Conservation (phyloP, 495 filamentous ascomycete species). For the Penicillium turbatum region DNA sequence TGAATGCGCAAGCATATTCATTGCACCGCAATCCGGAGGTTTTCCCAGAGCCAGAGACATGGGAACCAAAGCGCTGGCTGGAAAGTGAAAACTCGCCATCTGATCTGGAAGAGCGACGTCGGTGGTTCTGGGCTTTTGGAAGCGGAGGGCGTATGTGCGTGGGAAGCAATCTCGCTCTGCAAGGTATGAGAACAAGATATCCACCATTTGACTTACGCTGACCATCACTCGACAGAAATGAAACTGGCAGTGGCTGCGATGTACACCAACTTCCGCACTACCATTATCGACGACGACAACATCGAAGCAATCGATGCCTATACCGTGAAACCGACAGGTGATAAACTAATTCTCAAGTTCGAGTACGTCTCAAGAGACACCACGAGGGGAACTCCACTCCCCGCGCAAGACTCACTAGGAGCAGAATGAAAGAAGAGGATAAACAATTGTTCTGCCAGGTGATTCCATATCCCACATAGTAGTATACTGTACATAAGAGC, state of each 20-base stretch:
- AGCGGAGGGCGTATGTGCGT: conserved; percentile 83
- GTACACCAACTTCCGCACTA: conserved; percentile 63
- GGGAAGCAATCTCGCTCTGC: conserved; percentile 74
- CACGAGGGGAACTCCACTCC: background rate
- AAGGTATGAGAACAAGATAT: conserved; percentile 46
- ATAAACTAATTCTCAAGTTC: conserved; percentile 45
- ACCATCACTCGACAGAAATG: conserved; percentile 32
- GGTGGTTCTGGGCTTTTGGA: conserved; percentile 84
- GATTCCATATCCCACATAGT: conserved; percentile 15
- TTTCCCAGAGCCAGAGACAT: conserved; percentile 57
- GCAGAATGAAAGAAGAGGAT: conserved; percentile 13
- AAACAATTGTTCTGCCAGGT: conserved; percentile 21
- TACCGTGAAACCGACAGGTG: conserved; percentile 52
- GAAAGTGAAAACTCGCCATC: conserved; percentile 29
- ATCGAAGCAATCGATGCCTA: conserved; percentile 66
- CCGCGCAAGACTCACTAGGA: too few relatives aligned
- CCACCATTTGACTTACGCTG: background rate
- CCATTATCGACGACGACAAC: conserved; percentile 51
- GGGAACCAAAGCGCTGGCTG: conserved; percentile 62
- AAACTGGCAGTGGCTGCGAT: conserved; percentile 51
- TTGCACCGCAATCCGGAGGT: conserved; percentile 63
- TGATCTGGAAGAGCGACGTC: conserved; percentile 51
- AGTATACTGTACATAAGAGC: conserved; percentile 29
- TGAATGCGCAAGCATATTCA: conserved; percentile 66
- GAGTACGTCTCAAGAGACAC: conserved; percentile 16